Evolutionary conservation across 805 yeast genomes (phyloP).

Genomic region (Kuraishia floccosa): DNA sequence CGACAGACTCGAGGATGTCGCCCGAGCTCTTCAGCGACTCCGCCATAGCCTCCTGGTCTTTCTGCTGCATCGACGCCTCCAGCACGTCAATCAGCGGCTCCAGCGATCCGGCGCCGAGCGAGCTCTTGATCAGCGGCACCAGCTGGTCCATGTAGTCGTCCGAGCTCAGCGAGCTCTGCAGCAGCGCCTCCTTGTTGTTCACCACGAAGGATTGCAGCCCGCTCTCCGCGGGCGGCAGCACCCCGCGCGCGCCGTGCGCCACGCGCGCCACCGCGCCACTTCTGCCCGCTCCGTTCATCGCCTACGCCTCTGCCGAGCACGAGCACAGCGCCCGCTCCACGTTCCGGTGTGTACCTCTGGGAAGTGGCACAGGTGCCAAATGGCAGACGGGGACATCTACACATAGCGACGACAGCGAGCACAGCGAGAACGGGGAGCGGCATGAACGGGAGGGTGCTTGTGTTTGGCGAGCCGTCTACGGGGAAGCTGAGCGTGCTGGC

Average conservation of each 20-base stretch:
- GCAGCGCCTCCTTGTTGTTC: slow-evolving; percentile 15
- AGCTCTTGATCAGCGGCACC: slow-evolving; percentile 61
- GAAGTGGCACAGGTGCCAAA: too few relatives aligned
- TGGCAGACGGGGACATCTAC: too few relatives aligned
- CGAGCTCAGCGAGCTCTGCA: slow-evolving; percentile 30
- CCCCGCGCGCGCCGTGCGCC: too few relatives aligned
- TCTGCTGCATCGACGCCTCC: slow-evolving; percentile 42
- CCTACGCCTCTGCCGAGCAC: too few relatives aligned
- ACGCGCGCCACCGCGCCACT: too few relatives aligned
- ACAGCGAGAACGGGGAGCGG: too few relatives aligned
- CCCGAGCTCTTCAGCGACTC: slow-evolving; percentile 52
- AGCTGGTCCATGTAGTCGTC: slow-evolving; percentile 72
- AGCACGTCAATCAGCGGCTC: slow-evolving; percentile 44
- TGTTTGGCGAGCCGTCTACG: slow-evolving; percentile 30
- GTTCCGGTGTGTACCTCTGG: too few relatives aligned
- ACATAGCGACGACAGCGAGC: too few relatives aligned
- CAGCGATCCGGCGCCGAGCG: slow-evolving; percentile 42
- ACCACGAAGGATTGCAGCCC: too few relatives aligned
- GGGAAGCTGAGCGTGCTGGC: slow-evolving; percentile 22
- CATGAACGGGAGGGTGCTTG: slow-evolving; percentile 25
- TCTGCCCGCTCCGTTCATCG: too few relatives aligned
- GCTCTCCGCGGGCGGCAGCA: too few relatives aligned
- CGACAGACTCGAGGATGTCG: slow-evolving; percentile 45
- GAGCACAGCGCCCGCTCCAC: too few relatives aligned
- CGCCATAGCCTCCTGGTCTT: slow-evolving; percentile 52